These are phyloP conservation scores for Fusarium aywerte DNA, from an alignment of 2,329 filamentous ascomycete genomes.

Conservation along the genomic window DNA sequence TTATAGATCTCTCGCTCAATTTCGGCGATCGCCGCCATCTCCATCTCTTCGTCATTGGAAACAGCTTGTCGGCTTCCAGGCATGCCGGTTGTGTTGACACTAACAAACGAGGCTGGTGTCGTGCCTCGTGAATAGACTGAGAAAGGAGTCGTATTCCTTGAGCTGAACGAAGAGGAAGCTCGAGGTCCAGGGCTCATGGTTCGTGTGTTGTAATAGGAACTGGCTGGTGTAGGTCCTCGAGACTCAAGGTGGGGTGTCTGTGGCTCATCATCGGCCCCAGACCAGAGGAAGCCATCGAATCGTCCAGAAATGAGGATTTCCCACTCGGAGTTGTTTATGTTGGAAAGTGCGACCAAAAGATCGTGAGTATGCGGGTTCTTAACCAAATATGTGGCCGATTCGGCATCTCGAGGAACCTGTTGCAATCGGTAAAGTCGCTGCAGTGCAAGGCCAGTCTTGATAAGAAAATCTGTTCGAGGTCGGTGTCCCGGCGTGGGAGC, in stretches of 20 bases:
- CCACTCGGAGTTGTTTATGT: slow-evolving; percentile 94
- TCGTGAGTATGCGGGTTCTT: slow-evolving; percentile 85
- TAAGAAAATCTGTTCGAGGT: slow-evolving; percentile 76
- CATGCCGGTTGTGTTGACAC: slow-evolving; percentile 60
- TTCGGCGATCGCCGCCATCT: slow-evolving; percentile 89
- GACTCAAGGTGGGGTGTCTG: slow-evolving; percentile 58
- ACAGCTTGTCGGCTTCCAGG: slow-evolving; percentile 68
- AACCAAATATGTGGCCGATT: slow-evolving; percentile 86
- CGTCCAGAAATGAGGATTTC: slow-evolving; percentile 93
- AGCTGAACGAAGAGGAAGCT: slow-evolving; percentile 55
- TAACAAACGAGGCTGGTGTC: slow-evolving; percentile 70
- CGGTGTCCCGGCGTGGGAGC: slow-evolving; percentile 76
- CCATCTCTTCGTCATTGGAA: slow-evolving; percentile 91
- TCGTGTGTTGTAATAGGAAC: slow-evolving; percentile 56
- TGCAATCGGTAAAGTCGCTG: slow-evolving; percentile 85
- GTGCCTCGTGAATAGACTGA: slow-evolving; percentile 64
- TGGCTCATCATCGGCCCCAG: slow-evolving; percentile 77
- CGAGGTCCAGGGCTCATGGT: slow-evolving; percentile 56
- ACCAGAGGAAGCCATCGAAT: slow-evolving; percentile 96
- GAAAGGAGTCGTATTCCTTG: slow-evolving; percentile 61
- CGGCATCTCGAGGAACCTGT: slow-evolving; percentile 81
- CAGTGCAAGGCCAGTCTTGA: slow-evolving; percentile 80
- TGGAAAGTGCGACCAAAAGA: slow-evolving; percentile 84
- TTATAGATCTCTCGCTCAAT: slow-evolving; percentile 92
- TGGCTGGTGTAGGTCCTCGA: slow-evolving; percentile 65